phyloP scores from a whole-genome alignment of 2,329 filamentous ascomycete species.

The Chaetothyriales sp. region DNA sequence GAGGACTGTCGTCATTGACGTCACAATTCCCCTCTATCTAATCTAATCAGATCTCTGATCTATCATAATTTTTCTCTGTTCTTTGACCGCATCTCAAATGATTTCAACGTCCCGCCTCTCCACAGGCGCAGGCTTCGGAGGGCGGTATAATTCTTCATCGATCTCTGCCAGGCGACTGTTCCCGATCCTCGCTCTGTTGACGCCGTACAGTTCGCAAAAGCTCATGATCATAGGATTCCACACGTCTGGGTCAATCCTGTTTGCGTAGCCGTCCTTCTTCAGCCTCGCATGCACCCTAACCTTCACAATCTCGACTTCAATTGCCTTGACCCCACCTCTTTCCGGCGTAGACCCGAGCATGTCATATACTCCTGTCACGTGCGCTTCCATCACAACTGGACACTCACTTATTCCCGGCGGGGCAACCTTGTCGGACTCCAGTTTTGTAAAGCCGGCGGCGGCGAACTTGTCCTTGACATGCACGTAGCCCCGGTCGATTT shows the following conservation, averaged over 20 bases:
- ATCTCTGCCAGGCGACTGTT: constrained; percentile 8
- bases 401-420: constrained; percentile 26
- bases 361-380: constrained; percentile 21
- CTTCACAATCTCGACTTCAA: constrained; percentile 27
- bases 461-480: constrained; percentile 29
- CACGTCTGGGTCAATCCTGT: constrained; percentile 29
- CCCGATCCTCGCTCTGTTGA: constrained; percentile 12
- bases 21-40: no score
- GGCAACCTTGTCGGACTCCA: constrained; percentile 22
- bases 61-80: no score
- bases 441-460: constrained; percentile 20
- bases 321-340: constrained; percentile 20
- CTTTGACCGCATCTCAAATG: no score
- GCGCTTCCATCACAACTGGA: constrained; percentile 31
- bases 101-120: no score
- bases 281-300: constrained; percentile 23
- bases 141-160: constrained; percentile 9
- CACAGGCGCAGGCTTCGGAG: constrained; percentile 1
- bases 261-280: constrained; percentile 24
- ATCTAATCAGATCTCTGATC: no score
- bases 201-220: constrained; percentile 31
- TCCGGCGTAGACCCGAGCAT: constrained; percentile 21
- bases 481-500: constrained; percentile 20
- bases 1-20: background rate
- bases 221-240: constrained; percentile 33